These are phyloP conservation scores for Curvularia sp. DNA, from an alignment of 2,329 filamentous ascomycete genomes.

Conservation along the genomic window DNA sequence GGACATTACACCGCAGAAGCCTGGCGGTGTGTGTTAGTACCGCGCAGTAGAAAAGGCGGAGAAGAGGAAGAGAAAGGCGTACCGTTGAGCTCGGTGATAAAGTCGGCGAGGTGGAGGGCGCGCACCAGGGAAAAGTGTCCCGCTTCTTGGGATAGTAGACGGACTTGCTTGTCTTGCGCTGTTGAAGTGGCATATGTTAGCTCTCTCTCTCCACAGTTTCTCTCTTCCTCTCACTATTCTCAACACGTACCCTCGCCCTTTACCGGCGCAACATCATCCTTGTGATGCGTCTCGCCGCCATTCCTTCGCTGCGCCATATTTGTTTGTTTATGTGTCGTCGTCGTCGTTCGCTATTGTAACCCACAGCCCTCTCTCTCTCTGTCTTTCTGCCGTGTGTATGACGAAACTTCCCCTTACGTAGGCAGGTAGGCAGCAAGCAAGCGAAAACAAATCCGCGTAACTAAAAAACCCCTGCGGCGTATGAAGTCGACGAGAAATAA, in stretches of 20 bases:
- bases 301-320: slow-evolving; percentile 18
- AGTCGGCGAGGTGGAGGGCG: slow-evolving; percentile 77
- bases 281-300: slow-evolving; percentile 38
- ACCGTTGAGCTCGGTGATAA: slow-evolving; percentile 84
- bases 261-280: slow-evolving; percentile 48
- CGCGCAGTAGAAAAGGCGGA: too few relatives aligned
- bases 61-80: slow-evolving; percentile 12
- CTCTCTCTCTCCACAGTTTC: background rate
- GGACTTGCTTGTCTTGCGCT: slow-evolving; percentile 79
- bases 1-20: slow-evolving; percentile 91
- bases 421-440: background rate
- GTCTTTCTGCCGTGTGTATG: background rate
- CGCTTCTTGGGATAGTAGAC: slow-evolving; percentile 70
- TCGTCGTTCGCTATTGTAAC: background rate
- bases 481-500: background rate
- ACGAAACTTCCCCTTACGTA: background rate
- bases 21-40: slow-evolving; percentile 48
- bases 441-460: background rate
- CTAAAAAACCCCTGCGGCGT: background rate
- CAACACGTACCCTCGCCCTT: slow-evolving; percentile 54
- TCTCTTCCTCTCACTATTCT: background rate
- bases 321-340: slow-evolving; percentile 1
- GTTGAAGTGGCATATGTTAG: slow-evolving; percentile 21
- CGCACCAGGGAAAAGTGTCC: slow-evolving; percentile 72
- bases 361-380: too few relatives aligned